Base-by-base conservation (phyloP, 805 yeast species). In the Wickerhamomyces chambardii region DNA sequence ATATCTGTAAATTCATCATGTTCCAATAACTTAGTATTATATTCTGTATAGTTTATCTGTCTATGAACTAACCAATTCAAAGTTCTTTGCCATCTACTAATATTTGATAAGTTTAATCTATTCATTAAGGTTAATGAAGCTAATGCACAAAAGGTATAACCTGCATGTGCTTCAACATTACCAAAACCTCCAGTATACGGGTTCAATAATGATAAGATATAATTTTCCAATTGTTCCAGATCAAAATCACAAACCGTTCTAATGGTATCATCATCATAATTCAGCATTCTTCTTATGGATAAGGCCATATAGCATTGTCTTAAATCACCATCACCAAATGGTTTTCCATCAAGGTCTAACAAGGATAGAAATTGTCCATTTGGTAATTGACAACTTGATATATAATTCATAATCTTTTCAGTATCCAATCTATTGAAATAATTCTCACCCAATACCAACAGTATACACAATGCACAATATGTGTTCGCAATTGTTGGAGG, bases 91-190 rank as follows among this genome's bases (percentile, higher is more conserved):
- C 63, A 62, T 9, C 56, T 53, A 1, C 32, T 31, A 3, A 33
- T 25, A 6, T 36, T 36, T 7, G 49, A 27, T n/a, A 30, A n/a
- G 15, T 50, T 51, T 8, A 64, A 24, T 11, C 42, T 39, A 5
- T 50, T 61, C 5, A 67, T 46, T 29, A 84, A 44, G 25, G 53
- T 48, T 37, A 86, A 61, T 1, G 83, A 55, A 0, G 82, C 81
- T 17, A 89, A 46, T 0, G 84, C 95, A 58, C 97, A 89, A 49
- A 75, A 90, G 0, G 95, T 82, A 39, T 83, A 66, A 0, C 97
- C 98, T 7, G 86, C 78, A 58, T 90, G 97, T 3, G 87, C 65
- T 54, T 90, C 98, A 12, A 64, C 58, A 28, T 51, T 55, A 5
- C 89, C 82, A 31, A 84, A 56, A 0, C 95, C 97, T 2, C 97